Evolutionary conservation across 768 basidiomycete species (phyloP).

Genomic region (Termitomyces sp.): DNA sequence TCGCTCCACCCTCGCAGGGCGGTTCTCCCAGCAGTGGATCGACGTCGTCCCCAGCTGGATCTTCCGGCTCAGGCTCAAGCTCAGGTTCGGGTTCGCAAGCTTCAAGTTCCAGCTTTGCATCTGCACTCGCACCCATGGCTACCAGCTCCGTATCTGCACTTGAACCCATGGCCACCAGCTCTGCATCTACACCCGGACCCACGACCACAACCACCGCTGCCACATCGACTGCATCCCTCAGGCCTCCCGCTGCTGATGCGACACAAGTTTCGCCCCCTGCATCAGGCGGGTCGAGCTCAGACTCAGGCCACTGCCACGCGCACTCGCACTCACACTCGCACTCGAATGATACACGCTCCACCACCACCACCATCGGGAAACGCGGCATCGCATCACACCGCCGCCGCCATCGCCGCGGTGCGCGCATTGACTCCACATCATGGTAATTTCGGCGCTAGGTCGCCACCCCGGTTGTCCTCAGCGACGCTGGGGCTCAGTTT

Average conservation of each 20-base stretch:
- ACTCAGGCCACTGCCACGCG: not conserved
- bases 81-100: not conserved
- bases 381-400: not conserved
- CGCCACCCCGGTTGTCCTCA: not conserved
- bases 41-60: not conserved
- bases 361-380: not conserved
- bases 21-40: not conserved
- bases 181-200: not conserved
- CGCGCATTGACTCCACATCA: conserved; percentile 2
- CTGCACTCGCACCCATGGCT: not conserved
- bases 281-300: not conserved
- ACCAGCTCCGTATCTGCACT: too few relatives aligned
- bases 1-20: conserved; percentile 21
- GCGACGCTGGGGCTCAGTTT: not conserved
- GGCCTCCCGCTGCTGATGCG: not conserved
- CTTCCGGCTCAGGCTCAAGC: not conserved
- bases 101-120: not conserved
- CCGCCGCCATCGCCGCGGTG: not conserved
- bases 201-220: not conserved
- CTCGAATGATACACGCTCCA: not conserved
- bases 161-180: not conserved
- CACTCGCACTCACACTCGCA: not conserved
- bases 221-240: not conserved
- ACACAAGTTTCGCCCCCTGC: not conserved
- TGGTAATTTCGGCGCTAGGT: conserved; percentile 3